These are phyloP conservation scores for Cordia subcordata DNA, from an alignment of 257 asterid species.

Conservation along the genomic window DNA sequence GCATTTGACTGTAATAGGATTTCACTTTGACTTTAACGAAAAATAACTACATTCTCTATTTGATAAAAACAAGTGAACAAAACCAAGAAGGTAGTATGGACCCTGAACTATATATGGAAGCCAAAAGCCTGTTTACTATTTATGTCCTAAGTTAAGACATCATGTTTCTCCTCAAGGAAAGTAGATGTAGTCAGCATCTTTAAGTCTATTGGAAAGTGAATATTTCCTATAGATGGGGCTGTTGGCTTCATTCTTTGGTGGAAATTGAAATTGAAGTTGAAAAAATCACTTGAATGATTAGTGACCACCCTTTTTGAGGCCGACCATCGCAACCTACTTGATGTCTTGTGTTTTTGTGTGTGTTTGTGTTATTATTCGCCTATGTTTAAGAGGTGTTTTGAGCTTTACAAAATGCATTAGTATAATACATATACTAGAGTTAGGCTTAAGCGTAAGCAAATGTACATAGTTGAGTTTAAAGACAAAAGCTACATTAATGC, in stretches of 20 bases:
- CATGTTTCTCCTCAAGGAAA: slow-evolving; percentile 28
- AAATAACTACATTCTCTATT: background rate
- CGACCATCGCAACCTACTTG: slow-evolving; percentile 48
- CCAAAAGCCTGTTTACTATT: background rate
- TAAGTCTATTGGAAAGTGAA: slow-evolving; percentile 22
- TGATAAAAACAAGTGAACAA: background rate
- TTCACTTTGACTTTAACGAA: background rate
- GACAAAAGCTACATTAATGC: no score
- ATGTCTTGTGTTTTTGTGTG: no score
- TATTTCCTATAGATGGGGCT: slow-evolving; percentile 13
- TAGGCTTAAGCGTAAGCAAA: no score
- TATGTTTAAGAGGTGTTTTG: no score
- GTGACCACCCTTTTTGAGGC: slow-evolving; percentile 63
- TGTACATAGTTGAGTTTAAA: no score
- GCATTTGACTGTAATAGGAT: background rate
- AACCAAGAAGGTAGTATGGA: no score
- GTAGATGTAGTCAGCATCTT: slow-evolving; percentile 11
- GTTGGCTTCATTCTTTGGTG: slow-evolving; percentile 30
- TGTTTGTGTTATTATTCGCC: no score
- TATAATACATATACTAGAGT: no score
- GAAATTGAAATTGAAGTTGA: slow-evolving; percentile 36
- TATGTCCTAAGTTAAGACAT: slow-evolving; percentile 1
- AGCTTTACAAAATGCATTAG: no score
- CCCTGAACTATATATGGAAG: background rate
- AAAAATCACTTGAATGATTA: slow-evolving; percentile 47